Base-by-base conservation (phyloP, 2,329 filamentous ascomycete species). In the Ustilaginoidea virens region DNA sequence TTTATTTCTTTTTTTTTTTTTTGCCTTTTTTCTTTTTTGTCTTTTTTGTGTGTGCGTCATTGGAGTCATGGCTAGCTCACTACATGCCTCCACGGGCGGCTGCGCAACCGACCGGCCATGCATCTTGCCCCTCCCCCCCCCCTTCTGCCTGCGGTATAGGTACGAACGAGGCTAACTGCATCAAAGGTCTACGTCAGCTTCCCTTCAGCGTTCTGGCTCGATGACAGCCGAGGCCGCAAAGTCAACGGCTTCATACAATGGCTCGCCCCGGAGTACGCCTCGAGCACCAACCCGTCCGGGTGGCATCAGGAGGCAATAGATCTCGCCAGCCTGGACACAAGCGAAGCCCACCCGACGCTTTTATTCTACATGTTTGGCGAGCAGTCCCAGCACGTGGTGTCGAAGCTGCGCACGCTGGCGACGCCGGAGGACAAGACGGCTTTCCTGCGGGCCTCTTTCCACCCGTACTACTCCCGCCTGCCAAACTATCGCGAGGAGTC, bases 251-350 rank as follows among this genome's bases (percentile, higher is more conserved):
- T 87, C 51, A 74, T 72, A 24, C 74, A 83, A 44, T 92, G 82
- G 67, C 65, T 85, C 20, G 56, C 71, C 1, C 83, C 83, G 3
- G 52, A 46, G 2, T 92, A 92, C 47, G 66, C 74, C 0, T 36
- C 57, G 0, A 55, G 66, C 28, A 66, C 70, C 2, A 77, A 79
- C 39, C 67, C 72, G 2, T 41, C 63, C 5, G 53, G 61, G 34
- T 90, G 81, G 80, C 70, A 74, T 36, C 78, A 82, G 49, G 77
- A 87, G 53, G 68, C 73, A 30, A 63, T 92, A 33, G 85, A 87
- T 33, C 66, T 93, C 14, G 74, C 78, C 23, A 71, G 75, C 2
- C 61, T 92, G 2, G 62, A 69, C 0, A 40, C 45, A 0, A 44
- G 55, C 2, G 61, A 58, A 28, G 65, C 75, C 0, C 83, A 92